A percentile compares a stretch with the other conserved stretches of the same genome.
Evolutionary conservation across 768 basidiomycete species (phyloP).

Genomic region (Termitomyces titanicus): DNA sequence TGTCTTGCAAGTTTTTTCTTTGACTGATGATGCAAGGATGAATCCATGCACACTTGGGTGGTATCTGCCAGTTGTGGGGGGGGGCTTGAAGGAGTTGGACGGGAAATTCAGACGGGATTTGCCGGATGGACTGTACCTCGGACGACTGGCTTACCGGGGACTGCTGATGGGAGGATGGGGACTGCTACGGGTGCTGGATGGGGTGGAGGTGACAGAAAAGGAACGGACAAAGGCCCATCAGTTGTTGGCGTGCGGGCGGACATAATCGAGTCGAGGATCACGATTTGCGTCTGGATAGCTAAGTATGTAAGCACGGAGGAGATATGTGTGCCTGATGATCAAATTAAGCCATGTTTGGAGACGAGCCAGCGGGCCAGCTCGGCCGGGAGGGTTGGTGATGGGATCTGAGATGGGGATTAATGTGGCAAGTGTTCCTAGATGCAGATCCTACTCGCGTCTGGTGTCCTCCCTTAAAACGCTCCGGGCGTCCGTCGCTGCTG

Average conservation of each 20-base stretch:
- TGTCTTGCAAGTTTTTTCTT: background rate
- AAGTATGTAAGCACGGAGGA: background rate
- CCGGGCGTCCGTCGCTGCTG: background rate
- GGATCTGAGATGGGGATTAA: slow-evolving; percentile 5
- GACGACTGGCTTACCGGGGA: slow-evolving; percentile 86
- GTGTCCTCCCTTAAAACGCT: slow-evolving; percentile 19
- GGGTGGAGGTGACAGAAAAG: slow-evolving; percentile 76
- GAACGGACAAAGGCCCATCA: slow-evolving; percentile 81
- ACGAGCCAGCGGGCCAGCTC: background rate
- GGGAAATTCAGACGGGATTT: slow-evolving; percentile 83
- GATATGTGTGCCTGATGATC: slow-evolving; percentile 11
- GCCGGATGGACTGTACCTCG: slow-evolving; percentile 85
- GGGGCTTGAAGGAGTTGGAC: slow-evolving; percentile 56
- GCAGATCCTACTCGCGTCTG: slow-evolving; percentile 20
- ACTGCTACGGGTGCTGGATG: slow-evolving; percentile 74
- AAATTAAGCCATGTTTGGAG: slow-evolving; percentile 14
- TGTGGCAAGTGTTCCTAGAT: slow-evolving; percentile 15
- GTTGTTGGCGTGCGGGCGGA: slow-evolving; percentile 56
- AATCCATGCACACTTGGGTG: slow-evolving; percentile 96
- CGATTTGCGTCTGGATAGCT: slow-evolving; percentile 13
- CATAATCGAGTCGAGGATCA: slow-evolving; percentile 19
- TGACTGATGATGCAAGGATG: too few relatives aligned
- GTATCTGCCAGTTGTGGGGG: slow-evolving; percentile 84
- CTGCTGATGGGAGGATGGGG: slow-evolving; percentile 77
- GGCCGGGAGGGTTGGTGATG: background rate